Conservation (phyloP, 1,284 basidiomycete species). For the Fomes fomentarius region DNA sequence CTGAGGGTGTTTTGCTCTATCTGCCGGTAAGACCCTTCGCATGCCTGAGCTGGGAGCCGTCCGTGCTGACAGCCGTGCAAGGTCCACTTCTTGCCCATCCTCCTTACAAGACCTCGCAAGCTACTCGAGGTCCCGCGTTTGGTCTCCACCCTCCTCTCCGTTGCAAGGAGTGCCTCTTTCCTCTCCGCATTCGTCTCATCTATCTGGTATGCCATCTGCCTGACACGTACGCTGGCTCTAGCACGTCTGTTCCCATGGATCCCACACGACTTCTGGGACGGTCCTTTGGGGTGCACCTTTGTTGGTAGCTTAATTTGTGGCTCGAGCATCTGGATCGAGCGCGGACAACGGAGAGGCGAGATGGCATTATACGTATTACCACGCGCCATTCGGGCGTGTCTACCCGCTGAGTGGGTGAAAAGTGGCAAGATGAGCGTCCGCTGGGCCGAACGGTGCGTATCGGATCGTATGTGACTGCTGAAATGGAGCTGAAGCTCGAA, state of each 20-base stretch:
- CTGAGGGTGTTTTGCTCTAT: slow-evolving; percentile 65
- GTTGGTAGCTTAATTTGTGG: slow-evolving; percentile 75
- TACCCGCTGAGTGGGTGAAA: slow-evolving; percentile 57
- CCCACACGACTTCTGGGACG: slow-evolving; percentile 78
- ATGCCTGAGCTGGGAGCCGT: slow-evolving; percentile 3
- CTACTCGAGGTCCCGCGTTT: slow-evolving; percentile 48
- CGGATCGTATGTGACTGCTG: slow-evolving; percentile 29
- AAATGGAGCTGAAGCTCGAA: neutral
- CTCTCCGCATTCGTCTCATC: slow-evolving; percentile 71
- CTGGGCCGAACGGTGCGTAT: slow-evolving; percentile 55
- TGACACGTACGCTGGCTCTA: slow-evolving; percentile 63
- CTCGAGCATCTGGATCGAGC: slow-evolving; percentile 75
- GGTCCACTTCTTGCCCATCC: slow-evolving; percentile 69
- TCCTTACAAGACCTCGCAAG: slow-evolving; percentile 58
- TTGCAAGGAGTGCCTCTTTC: slow-evolving; percentile 69
- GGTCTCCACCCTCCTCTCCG: slow-evolving; percentile 47
- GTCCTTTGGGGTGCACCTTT: slow-evolving; percentile 67
- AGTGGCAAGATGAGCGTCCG: slow-evolving; percentile 43
- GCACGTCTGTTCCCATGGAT: slow-evolving; percentile 65
- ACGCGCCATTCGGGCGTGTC: slow-evolving; percentile 60
- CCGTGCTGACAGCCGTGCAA: slow-evolving; percentile 29
- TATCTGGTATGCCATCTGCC: slow-evolving; percentile 70
- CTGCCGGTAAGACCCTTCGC: slow-evolving; percentile 54
- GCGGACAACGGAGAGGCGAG: slow-evolving; percentile 68
- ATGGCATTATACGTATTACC: slow-evolving; percentile 80